phyloP scores from a whole-genome alignment of 768 basidiomycete genomes.

The Mycena maculata region DNA sequence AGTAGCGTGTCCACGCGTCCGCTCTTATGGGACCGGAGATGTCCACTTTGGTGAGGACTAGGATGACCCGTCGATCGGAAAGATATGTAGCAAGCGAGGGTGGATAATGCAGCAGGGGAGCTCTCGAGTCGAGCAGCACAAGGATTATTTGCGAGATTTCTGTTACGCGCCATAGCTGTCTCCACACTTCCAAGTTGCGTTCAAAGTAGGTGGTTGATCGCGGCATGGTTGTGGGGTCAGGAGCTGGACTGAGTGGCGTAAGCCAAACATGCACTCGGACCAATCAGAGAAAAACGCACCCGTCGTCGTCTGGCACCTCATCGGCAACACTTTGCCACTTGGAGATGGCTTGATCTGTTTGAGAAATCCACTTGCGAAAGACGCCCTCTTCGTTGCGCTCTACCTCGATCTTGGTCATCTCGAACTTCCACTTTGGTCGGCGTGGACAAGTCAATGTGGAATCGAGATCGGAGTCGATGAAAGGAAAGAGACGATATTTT shows the following conservation, averaged over 20 bases:
- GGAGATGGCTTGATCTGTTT: constrained; percentile 68
- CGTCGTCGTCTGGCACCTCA: background rate
- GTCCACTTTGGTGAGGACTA: constrained; percentile 91
- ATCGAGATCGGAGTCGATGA: constrained; percentile 13
- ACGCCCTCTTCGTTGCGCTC: constrained; percentile 90
- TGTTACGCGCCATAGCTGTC: constrained; percentile 95
- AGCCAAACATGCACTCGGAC: background rate
- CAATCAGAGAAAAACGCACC: background rate
- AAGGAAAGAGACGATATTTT: constrained; percentile 22
- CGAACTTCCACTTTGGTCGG: constrained; percentile 88
- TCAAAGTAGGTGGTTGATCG: constrained; percentile 85
- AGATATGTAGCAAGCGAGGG: constrained; percentile 80
- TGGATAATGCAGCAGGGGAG: constrained; percentile 88
- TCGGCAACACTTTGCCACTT: constrained; percentile 60
- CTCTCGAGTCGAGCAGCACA: constrained; percentile 89
- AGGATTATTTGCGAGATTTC: constrained; percentile 92
- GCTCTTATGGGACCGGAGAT: constrained; percentile 77
- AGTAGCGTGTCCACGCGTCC: constrained; percentile 72
- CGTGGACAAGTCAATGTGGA: constrained; percentile 62
- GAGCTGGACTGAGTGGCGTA: background rate
- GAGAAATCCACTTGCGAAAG: constrained; percentile 74
- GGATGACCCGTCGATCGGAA: constrained; percentile 63
- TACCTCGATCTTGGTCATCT: constrained; percentile 89
- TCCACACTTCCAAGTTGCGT: constrained; percentile 93
- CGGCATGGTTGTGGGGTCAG: constrained; percentile 52